A percentile compares a stretch with the other conserved stretches of the same genome.
These are phyloP conservation scores for Pichia sp. DNA, from an alignment of 1,139 yeast species.

Conservation along the genomic window DNA sequence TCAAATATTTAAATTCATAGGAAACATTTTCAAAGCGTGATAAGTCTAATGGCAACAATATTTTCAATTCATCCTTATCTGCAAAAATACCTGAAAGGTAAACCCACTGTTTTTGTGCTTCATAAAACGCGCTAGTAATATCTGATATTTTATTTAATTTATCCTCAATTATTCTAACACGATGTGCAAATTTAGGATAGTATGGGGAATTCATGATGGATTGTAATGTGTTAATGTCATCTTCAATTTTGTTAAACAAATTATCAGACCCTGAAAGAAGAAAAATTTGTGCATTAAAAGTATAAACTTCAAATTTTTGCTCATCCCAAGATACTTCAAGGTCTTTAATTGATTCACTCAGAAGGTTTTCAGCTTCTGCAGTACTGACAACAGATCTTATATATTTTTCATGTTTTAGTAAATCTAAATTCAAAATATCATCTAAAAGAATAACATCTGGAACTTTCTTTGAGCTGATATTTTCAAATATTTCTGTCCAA, in stretches of 20 bases:
- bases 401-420: slow-evolving; percentile 39
- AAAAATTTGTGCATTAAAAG: slow-evolving; percentile 46
- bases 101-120: slow-evolving; percentile 85
- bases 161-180: slow-evolving; percentile 49
- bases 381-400: slow-evolving; percentile 49
- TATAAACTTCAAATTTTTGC: slow-evolving; percentile 47
- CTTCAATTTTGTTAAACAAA: slow-evolving; percentile 53
- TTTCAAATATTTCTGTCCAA: slow-evolving; percentile 51
- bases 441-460: slow-evolving; percentile 34
- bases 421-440: slow-evolving; percentile 54
- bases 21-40: slow-evolving; percentile 61
- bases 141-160: slow-evolving; percentile 46
- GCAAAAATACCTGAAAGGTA: slow-evolving; percentile 78
- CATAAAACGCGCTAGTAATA: slow-evolving; percentile 69
- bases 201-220: slow-evolving; percentile 73
- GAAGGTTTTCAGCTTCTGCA: slow-evolving; percentile 68
- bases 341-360: slow-evolving; percentile 46
- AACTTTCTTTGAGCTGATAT: slow-evolving; percentile 17
- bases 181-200: slow-evolving; percentile 56
- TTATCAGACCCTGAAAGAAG: slow-evolving; percentile 67
- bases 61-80: slow-evolving; percentile 50
- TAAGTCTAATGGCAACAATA: slow-evolving; percentile 64
- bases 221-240: slow-evolving; percentile 53
- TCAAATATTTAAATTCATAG: slow-evolving; percentile 49
- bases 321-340: slow-evolving; percentile 47